Base-by-base conservation (phyloP, 1,139 yeast genomes). In the Suhomyces bokatorum region DNA sequence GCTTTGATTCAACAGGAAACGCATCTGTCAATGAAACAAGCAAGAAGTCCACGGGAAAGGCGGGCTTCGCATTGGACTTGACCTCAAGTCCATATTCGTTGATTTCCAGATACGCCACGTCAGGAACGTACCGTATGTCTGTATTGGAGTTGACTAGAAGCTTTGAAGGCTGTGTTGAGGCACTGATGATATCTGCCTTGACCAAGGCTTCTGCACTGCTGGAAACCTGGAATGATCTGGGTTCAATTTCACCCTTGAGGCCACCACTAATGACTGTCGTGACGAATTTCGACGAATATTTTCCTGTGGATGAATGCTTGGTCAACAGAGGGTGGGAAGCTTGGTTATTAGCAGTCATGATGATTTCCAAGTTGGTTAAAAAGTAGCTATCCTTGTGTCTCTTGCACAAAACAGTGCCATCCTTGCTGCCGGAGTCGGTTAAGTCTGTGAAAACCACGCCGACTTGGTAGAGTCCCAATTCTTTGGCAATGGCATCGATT, bases 251-350 rank as follows among this genome's bases (percentile, higher is more conserved):
- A 14, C 96, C 95, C 42, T 82, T 69, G 15, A 77, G 64, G 49
- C 95, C 95, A 22, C 99, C 99, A 2, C 95, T 80, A 4, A 95
- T 77, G 27, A 91, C 95, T 67, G 97, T 90, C 0, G 99, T 93
- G 22, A 91, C 93, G 62, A 89, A 93, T 59, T 89, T 89, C 12
- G 97, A 90, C 12, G 96, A 87, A 60, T 78, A 93, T 33, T 63
- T 59, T 1, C 91, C 90, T n/a, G 77, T 66, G 31, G 76, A 78
- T 31, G 87, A 77, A 77, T 83, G 86, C 55, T 80, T 80, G 37
- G 87, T 75, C 11, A 68, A 61, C 61, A 85, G 87, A n/a, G 90
- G 87, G 57, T 80, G 72, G 46, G 69, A 66, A 17, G 74, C 62
- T 65, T 95, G 99, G 65, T 87, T 76, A 50, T 78, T 75, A 0